phyloP scores from a whole-genome alignment of 441 rosid genomes.

The Rhodomyrtus psidioides region DNA sequence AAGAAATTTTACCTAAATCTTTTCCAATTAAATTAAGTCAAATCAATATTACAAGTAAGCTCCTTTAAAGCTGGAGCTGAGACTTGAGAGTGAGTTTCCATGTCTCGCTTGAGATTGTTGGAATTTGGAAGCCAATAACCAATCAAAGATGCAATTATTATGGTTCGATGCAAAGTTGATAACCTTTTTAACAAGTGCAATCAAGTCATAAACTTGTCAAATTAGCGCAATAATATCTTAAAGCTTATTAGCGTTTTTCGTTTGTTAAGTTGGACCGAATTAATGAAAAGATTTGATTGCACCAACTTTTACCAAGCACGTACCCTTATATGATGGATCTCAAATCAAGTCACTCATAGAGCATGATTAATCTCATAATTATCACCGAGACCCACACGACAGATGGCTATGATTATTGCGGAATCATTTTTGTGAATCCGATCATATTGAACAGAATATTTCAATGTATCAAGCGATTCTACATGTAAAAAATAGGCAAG shows the following conservation, averaged over 20 bases:
- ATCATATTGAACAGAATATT: neutral
- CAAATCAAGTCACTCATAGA: neutral
- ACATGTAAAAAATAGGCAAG: neutral
- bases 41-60: neutral
- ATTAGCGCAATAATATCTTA: no score
- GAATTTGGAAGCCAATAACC: neutral
- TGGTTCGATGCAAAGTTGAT: neutral
- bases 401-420: neutral
- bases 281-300: no score
- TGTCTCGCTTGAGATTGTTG: neutral
- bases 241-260: no score
- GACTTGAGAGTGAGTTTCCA: neutral
- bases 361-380: neutral
- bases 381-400: neutral
- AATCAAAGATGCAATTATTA: neutral
- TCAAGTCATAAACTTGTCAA: no score
- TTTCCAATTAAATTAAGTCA: neutral
- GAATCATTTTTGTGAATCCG: rapidly evolving
- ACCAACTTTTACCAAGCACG: neutral
- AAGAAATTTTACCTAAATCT: neutral
- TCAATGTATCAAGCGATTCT: neutral
- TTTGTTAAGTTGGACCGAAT: no score
- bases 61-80: neutral
- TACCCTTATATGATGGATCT: neutral
- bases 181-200: no score